Percentiles rank a stretch among this genome's conserved stretches.
These are phyloP conservation scores for Cicer yamashitae DNA, from an alignment of 306 rosid species.

Conservation along the genomic window DNA sequence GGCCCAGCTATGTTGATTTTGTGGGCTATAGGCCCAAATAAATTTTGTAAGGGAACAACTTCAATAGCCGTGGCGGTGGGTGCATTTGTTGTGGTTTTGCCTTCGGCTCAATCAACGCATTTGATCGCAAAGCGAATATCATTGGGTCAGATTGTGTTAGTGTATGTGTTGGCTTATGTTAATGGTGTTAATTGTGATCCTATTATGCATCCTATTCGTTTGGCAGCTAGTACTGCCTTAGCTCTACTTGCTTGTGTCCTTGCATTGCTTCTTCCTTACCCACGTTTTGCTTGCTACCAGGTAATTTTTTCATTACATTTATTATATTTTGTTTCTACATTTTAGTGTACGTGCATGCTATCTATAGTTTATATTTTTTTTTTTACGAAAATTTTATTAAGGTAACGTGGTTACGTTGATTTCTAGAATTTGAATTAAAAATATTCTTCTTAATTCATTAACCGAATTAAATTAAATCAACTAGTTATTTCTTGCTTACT, in stretches of 20 bases:
- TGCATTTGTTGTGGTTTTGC: constrained; percentile 66
- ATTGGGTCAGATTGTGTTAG: constrained; percentile 66
- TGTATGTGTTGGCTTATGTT: constrained; percentile 53
- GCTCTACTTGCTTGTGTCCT: constrained; percentile 69
- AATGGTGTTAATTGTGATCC: constrained; percentile 49
- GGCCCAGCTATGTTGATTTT: constrained; percentile 63
- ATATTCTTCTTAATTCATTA: too few species aligned
- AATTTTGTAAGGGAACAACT: constrained; percentile 47
- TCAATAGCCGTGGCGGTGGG: constrained; percentile 61
- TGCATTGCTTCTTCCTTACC: constrained; percentile 69
- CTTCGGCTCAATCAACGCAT: constrained; percentile 50
- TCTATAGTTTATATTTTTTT: too few species aligned
- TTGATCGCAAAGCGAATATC: constrained; percentile 66
- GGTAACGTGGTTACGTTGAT: too few species aligned
- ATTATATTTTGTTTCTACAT: neutral
- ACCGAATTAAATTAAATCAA: too few species aligned
- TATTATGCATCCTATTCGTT: constrained; percentile 67
- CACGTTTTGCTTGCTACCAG: constrained; percentile 42
- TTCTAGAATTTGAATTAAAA: too few species aligned
- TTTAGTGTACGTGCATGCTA: too few species aligned
- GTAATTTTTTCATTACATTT: constrained; percentile 4
- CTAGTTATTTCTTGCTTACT: too few species aligned
- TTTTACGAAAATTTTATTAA: too few species aligned
- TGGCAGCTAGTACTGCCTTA: constrained; percentile 64
- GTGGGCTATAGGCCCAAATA: constrained; percentile 58